A percentile compares a stretch with the other conserved stretches of the same genome.
Evolutionary conservation across 306 rosid species (phyloP).

Genomic region (Ammopiptanthus mongolicus): DNA sequence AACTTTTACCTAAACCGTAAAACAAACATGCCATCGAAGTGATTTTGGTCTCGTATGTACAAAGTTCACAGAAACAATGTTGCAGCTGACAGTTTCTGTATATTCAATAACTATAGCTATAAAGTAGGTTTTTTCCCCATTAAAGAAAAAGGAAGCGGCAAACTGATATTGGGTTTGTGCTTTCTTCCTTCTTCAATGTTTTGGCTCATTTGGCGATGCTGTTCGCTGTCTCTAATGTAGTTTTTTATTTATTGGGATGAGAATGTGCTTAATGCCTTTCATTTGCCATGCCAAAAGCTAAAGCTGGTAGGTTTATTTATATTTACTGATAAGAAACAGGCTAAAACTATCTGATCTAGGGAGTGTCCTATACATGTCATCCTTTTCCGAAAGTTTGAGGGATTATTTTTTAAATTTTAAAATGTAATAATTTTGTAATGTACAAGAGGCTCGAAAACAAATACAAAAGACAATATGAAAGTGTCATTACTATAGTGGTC

Average conservation of each 20-base stretch:
- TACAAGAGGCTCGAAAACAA: neutral
- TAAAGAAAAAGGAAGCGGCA: neutral
- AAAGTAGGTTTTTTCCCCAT: neutral
- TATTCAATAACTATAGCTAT: neutral
- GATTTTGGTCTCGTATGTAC: neutral
- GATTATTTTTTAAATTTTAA: neutral
- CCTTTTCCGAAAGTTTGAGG: neutral
- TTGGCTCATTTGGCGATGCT: neutral
- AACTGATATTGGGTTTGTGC: neutral
- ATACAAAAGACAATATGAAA: neutral
- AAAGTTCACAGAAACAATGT: neutral
- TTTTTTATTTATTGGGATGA: neutral
- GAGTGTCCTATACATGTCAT: neutral
- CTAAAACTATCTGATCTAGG: neutral
- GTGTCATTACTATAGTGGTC: neutral
- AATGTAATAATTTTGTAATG: neutral
- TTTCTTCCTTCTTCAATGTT: neutral
- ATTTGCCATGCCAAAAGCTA: neutral
- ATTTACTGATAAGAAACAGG: neutral
- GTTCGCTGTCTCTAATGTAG: neutral
- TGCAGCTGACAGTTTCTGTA: neutral
- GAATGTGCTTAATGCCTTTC: conserved; percentile 1
- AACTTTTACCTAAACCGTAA: no score
- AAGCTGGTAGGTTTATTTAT: neutral
- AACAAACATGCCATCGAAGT: neutral